Conservation (phyloP, 768 basidiomycete species). For the Tricholoma flavovirens region DNA sequence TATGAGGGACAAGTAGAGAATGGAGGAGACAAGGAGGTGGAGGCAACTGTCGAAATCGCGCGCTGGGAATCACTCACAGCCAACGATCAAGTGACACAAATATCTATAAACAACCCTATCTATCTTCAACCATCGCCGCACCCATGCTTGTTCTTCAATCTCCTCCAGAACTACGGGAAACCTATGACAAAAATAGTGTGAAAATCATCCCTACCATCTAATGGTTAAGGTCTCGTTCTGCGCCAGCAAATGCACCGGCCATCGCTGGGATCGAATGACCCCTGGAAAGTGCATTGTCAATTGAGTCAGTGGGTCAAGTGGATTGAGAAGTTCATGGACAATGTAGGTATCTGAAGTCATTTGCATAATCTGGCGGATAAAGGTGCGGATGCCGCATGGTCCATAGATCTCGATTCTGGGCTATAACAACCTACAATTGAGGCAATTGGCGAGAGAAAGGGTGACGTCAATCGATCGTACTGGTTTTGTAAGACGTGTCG, state of each 20-base stretch:
- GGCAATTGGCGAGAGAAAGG: constrained; percentile 8
- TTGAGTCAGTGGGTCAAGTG: constrained; percentile 43
- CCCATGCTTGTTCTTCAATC: constrained; percentile 63
- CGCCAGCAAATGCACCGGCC: constrained; percentile 74
- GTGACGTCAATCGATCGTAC: constrained; percentile 11
- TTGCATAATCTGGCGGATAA: constrained; percentile 64
- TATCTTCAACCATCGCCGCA: constrained; percentile 37
- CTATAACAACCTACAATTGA: constrained; percentile 18
- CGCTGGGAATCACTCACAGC: constrained; percentile 7
- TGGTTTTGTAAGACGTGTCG: constrained; percentile 11
- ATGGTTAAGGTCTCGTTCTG: constrained; percentile 68
- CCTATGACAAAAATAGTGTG: constrained; percentile 22
- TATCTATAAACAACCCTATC: not conserved
- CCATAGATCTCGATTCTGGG: constrained; percentile 71
- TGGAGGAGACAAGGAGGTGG: constrained; percentile 10
- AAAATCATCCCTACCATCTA: not conserved
- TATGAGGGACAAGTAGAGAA: constrained; percentile 17
- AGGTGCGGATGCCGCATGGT: constrained; percentile 68
- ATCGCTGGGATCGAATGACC: constrained; percentile 78
- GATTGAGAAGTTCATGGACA: constrained; percentile 71
- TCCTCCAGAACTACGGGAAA: constrained; percentile 56
- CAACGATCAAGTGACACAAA: constrained; percentile 2
- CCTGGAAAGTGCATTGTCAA: constrained; percentile 36
- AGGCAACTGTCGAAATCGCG: constrained; percentile 10
- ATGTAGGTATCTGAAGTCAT: constrained; percentile 67